A percentile compares a stretch with the other conserved stretches of the same genome.
phyloP scores from a whole-genome alignment of 257 asterid genomes.

The Fraxinus quadrangulata region DNA sequence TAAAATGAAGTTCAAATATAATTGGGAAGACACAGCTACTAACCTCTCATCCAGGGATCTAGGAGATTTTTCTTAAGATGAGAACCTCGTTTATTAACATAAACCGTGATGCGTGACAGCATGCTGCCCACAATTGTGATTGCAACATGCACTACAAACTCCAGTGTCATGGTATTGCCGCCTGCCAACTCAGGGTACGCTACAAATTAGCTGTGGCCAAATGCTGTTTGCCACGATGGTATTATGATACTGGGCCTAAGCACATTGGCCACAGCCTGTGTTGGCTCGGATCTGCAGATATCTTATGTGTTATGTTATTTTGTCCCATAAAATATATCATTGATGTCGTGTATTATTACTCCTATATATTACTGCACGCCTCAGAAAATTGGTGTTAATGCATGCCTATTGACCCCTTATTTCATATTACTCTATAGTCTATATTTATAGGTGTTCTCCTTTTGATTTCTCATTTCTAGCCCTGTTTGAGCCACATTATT shows the following conservation, averaged over 20 bases:
- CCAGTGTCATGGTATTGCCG: too few species aligned
- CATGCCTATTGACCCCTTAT: neutral
- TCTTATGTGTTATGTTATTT: neutral
- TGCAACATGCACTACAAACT: too few species aligned
- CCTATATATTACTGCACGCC: neutral
- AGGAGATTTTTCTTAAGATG: slow-evolving; percentile 10
- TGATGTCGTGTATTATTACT: neutral
- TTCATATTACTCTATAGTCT: neutral
- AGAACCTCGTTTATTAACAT: slow-evolving; percentile 8
- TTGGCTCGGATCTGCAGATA: neutral
- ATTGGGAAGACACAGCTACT: neutral
- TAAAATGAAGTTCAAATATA: neutral
- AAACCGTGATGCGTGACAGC: neutral
- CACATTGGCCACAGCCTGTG: neutral
- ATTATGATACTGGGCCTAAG: neutral
- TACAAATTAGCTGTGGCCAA: neutral
- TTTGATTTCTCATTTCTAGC: neutral
- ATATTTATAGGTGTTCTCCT: neutral
- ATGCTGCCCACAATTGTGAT: neutral
- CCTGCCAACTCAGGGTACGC: neutral
- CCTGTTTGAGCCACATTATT: too few species aligned
- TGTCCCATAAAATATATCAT: neutral
- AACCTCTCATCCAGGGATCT: slow-evolving; percentile 3
- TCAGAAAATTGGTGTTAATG: too few species aligned
- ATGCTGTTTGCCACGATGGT: neutral